Evolutionary conservation across 1,284 basidiomycete genomes (phyloP).

Genomic region (Neonothopanus nambi): DNA sequence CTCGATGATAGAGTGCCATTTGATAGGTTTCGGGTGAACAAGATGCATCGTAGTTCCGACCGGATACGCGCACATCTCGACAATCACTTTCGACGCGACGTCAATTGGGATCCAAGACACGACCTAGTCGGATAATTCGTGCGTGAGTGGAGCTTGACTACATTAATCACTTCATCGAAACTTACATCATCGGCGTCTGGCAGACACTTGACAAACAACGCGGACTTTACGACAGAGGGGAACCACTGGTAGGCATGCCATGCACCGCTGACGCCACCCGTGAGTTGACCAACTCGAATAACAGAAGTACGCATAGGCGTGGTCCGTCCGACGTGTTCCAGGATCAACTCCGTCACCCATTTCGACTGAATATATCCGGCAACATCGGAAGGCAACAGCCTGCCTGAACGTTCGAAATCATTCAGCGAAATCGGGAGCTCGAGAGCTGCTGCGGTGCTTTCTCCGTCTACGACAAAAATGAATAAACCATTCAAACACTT

Average conservation of each 20-base stretch:
- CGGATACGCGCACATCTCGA: background rate
- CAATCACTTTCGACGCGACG: background rate
- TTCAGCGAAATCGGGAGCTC: too few relatives aligned
- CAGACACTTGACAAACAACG: background rate
- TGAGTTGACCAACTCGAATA: background rate
- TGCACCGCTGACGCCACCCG: background rate
- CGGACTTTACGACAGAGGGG: background rate
- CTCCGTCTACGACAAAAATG: too few relatives aligned
- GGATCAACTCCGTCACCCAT: background rate
- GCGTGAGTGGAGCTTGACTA: too few relatives aligned
- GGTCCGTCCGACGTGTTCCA: background rate
- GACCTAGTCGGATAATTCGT: background rate
- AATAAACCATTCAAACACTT: too few relatives aligned
- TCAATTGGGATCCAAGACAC: background rate
- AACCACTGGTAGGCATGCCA: background rate
- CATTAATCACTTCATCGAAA: background rate
- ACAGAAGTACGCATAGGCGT: background rate
- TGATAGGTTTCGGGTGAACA: background rate
- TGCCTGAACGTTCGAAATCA: too few relatives aligned
- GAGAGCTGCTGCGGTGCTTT: background rate
- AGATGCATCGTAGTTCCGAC: background rate
- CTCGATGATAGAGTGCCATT: background rate
- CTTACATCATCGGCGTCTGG: background rate
- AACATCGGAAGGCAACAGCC: too few relatives aligned
- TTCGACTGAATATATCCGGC: background rate